Base-by-base conservation (phyloP, 1,284 basidiomycete species). In the Athelia psychrophila region DNA sequence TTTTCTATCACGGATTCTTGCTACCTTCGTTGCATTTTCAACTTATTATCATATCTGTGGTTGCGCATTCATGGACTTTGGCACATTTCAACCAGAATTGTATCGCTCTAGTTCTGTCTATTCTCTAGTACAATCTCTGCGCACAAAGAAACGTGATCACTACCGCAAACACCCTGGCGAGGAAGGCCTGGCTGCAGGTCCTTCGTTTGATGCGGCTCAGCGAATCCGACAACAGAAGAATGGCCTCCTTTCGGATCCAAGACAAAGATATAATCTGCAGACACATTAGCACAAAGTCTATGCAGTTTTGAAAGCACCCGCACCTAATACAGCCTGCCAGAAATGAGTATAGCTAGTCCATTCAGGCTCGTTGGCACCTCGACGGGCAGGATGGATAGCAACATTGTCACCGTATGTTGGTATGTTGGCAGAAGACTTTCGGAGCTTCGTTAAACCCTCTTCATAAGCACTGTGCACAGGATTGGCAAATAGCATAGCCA, bases 81-180 rank as follows among this genome's bases (percentile, higher is more conserved):
- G 25, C 44, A 6, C 20, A 48, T 30, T 48, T 38, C 6, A 24
- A 27, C 19, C 35, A 44, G 33, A 40, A 27, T 42, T 52, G 25
- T 49, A 25, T 8, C 22, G 22, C 22, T 46, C 44, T 27, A 44
- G 50, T 49, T 19, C 32, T 27, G 20, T 47, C n/a, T 20, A 47
- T 18, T 40, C 40, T 55, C 52, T 63, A 73, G 72, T 69, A 47
- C 63, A 53, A 75, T 71, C 63, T 87, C 80, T 4, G 77, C 79
- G 40, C 81, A 84, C 10, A 97, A 76, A 1, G 88, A 87, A 54
- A 94, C 76, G 64, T 98, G 95, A 68, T 98, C 95, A 60, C 91
- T 93, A 10, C 90, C 91, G 58, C 87, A 90, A 23, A 95, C 77
- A 16, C 82, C 84, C 57, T 81, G 82, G 60, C 83, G 77, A n/a